Evolutionary conservation across 352 stramenopile genomes (phyloP), one percentile per base, ranked within the genome.

Genomic region (Pythium dissotocum): DNA sequence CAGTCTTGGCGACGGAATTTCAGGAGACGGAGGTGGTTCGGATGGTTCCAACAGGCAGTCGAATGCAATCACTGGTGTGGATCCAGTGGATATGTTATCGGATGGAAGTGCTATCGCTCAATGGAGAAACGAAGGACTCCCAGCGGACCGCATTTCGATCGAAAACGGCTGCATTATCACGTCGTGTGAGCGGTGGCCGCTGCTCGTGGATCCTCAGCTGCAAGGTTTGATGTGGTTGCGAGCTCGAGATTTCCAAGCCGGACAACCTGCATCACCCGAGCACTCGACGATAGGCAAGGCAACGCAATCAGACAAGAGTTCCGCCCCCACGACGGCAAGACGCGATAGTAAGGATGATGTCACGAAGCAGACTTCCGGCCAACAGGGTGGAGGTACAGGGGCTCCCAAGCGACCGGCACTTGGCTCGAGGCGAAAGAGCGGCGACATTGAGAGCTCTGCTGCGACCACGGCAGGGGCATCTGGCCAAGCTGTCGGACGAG

Each of bases 121-220:
- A 53, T 98, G 92, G 93, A 91, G 97, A 86, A 97, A 97, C 61
- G 91, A 98, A 79, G 89, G 88, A 0, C 69, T 98, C 0, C 92
- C 92, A 2, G 80, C 91, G 0, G 92, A 98, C 67, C 80, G 90
- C 6, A 97, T 98, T 14, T 97, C 89, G 10, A 85, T 97, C 14
- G 93, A 98, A 63, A 98, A 98, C 58, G 93, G 91, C 18, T 95
- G 87, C 55, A 97, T 98, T 58, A 94, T 97, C 51, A 89, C 86
- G 36, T 94, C 87, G 26, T 97, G 84, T 52, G 82, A 88, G 48
- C 72, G 91, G 5, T 98, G 91, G 91, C 91, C 91, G 4, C 76
- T 98, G 18, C 77, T 98, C 14, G 93, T 98, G 2, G 91, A 98
- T 49, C 91, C 91, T 9, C 91, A 98, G 70, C 72, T 97, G 1